Base-by-base conservation (phyloP, 2,329 filamentous ascomycete species). In the Macrophomina phaseolina region DNA sequence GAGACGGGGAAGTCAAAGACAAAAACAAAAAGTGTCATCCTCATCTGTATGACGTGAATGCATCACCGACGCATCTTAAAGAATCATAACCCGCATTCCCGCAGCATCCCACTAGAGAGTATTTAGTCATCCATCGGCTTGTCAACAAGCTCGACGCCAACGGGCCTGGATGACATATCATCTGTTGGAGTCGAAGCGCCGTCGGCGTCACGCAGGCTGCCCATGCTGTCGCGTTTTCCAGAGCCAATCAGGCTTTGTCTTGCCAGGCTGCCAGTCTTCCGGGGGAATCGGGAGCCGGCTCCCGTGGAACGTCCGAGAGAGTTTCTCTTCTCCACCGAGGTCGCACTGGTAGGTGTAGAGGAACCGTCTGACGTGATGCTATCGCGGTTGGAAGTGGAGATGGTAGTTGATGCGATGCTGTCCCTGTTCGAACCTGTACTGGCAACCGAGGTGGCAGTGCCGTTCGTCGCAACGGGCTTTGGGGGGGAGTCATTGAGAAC, bases 51-150 rank as follows among this genome's bases (percentile, higher is more conserved):
- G 58, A 62, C 58, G 23, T 62, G 45, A 6, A 38, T 49, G 58
- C 58, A 62, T 62, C 58, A 32, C 51, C 23, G 58, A 51, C 58
- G 58, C 58, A 62, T 62, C 32, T 28, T 12, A 62, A 46, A 46
- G 58, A 62, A 62, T 62, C 58, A 62, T 62, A 49, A 62, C 32
- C 18, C 14, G 52, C 52, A 55, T 45, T n/a, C 34, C 23, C 6
- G 52, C 52, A 55, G 14, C 23, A 14, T 9, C 9, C 30, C 51
- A 16, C n/a, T 30, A 34, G 23, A 16, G 32, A 12, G 32, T n/a
- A 23, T 62, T 64, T 34, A 91, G 78, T 92, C 89, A 79, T 92
- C 89, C 89, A 93, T 92, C n/a, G 90, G 89, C 78, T 87, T 89
- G 76, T 93, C 91, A 73, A 88, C 87, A 73, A 93, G 81, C 71